These are phyloP conservation scores for Ophiocordyceps camponoti-rufipedis DNA, from an alignment of 2,329 filamentous ascomycete species.

Conservation along the genomic window DNA sequence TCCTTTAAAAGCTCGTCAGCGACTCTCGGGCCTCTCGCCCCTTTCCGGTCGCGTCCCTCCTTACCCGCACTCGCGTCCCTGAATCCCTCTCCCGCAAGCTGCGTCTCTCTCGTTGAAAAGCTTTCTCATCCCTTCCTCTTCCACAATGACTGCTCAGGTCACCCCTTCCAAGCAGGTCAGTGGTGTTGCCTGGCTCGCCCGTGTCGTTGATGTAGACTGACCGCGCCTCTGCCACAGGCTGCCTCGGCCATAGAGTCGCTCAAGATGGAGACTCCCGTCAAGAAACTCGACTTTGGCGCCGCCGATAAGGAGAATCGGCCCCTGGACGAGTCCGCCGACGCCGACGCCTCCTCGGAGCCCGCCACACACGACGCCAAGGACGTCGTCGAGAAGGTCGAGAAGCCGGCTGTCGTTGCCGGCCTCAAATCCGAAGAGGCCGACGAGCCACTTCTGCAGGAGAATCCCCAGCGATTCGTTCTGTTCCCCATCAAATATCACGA, in stretches of 20 bases:
- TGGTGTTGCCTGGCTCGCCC: slow-evolving; percentile 4
- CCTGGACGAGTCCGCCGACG: slow-evolving; percentile 28
- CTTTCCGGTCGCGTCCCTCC: not conserved
- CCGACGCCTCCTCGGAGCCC: slow-evolving; percentile 37
- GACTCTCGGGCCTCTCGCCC: slow-evolving; percentile 2
- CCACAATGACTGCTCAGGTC: slow-evolving; percentile 58
- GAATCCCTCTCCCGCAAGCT: not conserved
- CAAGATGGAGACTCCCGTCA: slow-evolving; percentile 83
- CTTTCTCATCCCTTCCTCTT: slow-evolving; percentile 2
- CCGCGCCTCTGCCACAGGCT: slow-evolving; percentile 35
- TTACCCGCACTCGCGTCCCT: slow-evolving; percentile 11
- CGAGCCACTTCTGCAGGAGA: slow-evolving; percentile 89
- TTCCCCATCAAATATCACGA: slow-evolving; percentile 99
- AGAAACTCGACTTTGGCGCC: slow-evolving; percentile 67
- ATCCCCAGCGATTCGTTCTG: slow-evolving; percentile 87
- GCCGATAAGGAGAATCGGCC: slow-evolving; percentile 69
- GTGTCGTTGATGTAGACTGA: slow-evolving; percentile 11
- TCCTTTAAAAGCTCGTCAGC: slow-evolving; percentile 13
- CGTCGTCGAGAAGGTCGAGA: slow-evolving; percentile 13
- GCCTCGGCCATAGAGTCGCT: slow-evolving; percentile 72
- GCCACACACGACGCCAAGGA: slow-evolving; percentile 31
- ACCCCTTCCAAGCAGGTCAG: slow-evolving; percentile 40
- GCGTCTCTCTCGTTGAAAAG: not conserved
- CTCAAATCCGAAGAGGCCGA: slow-evolving; percentile 55
- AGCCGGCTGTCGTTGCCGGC: slow-evolving; percentile 24